A percentile compares a stretch with the other conserved stretches of the same genome.
phyloP scores from a whole-genome alignment of 768 basidiomycete species.

The Mycena galericulata region DNA sequence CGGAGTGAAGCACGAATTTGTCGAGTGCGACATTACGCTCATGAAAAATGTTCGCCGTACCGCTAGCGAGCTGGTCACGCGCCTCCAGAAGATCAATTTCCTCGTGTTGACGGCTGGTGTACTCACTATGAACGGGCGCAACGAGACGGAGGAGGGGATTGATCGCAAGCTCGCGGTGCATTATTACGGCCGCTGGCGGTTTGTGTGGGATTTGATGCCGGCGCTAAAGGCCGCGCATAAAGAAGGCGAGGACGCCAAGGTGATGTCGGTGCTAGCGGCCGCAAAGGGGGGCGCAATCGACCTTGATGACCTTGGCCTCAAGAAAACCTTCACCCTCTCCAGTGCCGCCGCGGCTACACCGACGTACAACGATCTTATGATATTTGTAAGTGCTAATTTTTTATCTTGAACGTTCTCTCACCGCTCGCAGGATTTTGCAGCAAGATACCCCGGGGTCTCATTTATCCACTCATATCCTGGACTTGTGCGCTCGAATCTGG shows the following conservation, averaged over 20 bases:
- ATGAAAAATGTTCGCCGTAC: conserved; percentile 62
- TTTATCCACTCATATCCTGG: conserved; percentile 52
- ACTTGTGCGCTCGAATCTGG: background rate
- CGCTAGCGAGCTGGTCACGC: conserved; percentile 41
- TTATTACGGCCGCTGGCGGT: conserved; percentile 66
- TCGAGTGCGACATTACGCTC: conserved; percentile 61
- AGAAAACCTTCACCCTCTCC: conserved; percentile 53
- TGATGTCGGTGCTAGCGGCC: conserved; percentile 56
- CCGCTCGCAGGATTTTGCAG: conserved; percentile 45
- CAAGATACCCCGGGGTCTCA: conserved; percentile 44
- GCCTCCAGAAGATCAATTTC: conserved; percentile 62
- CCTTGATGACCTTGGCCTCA: conserved; percentile 61
- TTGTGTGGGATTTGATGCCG: conserved; percentile 59
- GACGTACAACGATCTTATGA: conserved; percentile 66
- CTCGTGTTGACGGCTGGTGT: conserved; percentile 61
- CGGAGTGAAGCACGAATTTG: conserved; percentile 54
- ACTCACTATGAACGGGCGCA: conserved; percentile 50
- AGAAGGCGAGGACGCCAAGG: conserved; percentile 61
- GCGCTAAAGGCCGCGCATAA: conserved; percentile 56
- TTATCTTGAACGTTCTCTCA: background rate
- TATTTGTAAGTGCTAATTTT: conserved; percentile 57
- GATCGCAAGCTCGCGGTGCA: conserved; percentile 58
- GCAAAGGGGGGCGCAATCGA: conserved; percentile 51
- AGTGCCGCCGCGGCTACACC: conserved; percentile 49
- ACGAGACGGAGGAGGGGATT: conserved; percentile 60